Evolutionary conservation across 2,329 filamentous ascomycete species (phyloP).

Genomic region (Pseudocercospora macadamiae): DNA sequence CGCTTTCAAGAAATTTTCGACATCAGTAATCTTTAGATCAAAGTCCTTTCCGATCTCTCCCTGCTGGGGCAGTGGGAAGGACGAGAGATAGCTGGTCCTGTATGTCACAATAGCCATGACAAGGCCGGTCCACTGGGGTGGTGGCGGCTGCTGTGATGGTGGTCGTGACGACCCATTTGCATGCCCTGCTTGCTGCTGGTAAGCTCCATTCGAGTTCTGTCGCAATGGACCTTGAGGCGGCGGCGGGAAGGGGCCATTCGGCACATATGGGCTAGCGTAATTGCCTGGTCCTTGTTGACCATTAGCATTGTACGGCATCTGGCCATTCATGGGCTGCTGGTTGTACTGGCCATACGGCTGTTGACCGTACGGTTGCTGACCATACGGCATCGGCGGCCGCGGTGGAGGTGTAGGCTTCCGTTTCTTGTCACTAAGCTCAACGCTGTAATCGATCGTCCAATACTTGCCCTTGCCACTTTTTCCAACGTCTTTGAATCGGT

Average conservation of each 20-base stretch:
- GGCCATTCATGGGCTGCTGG: constrained; percentile 13
- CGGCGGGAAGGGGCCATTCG: constrained; percentile 13
- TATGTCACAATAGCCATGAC: neutral
- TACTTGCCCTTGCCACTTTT: constrained; percentile 65
- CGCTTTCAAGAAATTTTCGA: neutral
- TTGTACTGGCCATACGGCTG: constrained; percentile 25
- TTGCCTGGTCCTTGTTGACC: constrained; percentile 15
- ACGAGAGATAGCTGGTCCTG: neutral
- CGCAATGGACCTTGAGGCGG: constrained; percentile 4
- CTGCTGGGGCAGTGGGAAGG: neutral
- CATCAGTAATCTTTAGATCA: neutral
- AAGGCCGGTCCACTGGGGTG: neutral
- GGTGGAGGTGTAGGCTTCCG: constrained; percentile 48
- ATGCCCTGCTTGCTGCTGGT: constrained; percentile 8
- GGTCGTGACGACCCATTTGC: constrained; percentile 13
- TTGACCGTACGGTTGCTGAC: constrained; percentile 25
- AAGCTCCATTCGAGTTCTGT: constrained; percentile 11
- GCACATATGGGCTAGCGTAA: constrained; percentile 23
- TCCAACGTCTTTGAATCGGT: constrained; percentile 64
- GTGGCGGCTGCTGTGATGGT: constrained; percentile 18
- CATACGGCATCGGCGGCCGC: constrained; percentile 28
- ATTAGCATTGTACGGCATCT: constrained; percentile 17
- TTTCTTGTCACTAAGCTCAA: constrained; percentile 64
- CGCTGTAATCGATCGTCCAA: constrained; percentile 63
- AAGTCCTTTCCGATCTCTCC: neutral